Percentiles rank a stretch among this genome's conserved stretches.
phyloP scores from a whole-genome alignment of 345 rosid genomes.

The Anacardium occidentale region DNA sequence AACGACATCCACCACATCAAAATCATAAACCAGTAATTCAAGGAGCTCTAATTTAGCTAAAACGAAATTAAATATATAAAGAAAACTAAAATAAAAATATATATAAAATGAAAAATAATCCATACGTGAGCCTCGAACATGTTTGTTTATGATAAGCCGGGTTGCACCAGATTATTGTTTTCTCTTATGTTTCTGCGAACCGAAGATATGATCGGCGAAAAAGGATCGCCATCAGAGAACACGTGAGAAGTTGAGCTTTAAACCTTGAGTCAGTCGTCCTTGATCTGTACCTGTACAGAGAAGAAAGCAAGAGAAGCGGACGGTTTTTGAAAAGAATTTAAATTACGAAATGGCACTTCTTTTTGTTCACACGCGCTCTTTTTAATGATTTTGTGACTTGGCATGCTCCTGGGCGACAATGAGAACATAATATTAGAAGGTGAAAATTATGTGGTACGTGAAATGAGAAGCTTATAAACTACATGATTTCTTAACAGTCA shows the following conservation, averaged over 20 bases:
- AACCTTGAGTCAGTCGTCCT: background rate
- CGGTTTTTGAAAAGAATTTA: slow-evolving; percentile 27
- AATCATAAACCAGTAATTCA: background rate
- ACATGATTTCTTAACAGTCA: too few species aligned
- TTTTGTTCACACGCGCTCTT: background rate
- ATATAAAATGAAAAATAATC: background rate
- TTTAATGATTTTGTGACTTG: background rate
- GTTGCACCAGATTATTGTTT: slow-evolving; percentile 13
- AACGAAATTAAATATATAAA: background rate
- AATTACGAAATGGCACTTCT: too few species aligned
- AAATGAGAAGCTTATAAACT: too few species aligned
- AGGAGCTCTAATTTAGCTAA: slow-evolving; percentile 4
- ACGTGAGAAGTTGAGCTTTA: background rate
- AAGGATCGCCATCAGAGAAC: slow-evolving; percentile 27
- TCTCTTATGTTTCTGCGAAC: slow-evolving; percentile 29
- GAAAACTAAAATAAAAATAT: background rate
- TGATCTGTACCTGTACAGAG: slow-evolving; percentile 20
- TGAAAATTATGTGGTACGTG: background rate
- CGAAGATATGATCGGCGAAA: slow-evolving; percentile 38
- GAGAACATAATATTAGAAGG: too few species aligned
- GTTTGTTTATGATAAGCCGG: slow-evolving; percentile 43
- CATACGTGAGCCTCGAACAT: slow-evolving; percentile 96
- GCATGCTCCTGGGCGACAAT: background rate
- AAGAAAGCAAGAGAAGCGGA: slow-evolving; percentile 35
- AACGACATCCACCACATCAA: background rate